Base-by-base conservation (phyloP, 768 basidiomycete genomes). In the Boletus rex-veris region DNA sequence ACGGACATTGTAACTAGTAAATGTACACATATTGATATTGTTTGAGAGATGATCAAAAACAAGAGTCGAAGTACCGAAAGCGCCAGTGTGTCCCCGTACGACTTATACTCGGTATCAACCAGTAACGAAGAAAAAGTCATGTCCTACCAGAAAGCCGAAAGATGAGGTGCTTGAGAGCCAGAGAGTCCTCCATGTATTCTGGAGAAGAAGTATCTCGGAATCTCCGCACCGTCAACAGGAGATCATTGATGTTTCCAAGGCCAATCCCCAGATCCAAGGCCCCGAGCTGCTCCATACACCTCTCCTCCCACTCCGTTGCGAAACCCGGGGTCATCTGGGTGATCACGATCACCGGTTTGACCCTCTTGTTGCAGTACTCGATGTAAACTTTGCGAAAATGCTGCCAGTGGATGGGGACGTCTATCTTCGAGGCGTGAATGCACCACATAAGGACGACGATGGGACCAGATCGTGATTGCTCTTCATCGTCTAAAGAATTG, bases 391-490 rank as follows among this genome's bases (percentile, higher is more conserved):
- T 63, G 60, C 60, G 58, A 57, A 66, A 66, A 28, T 66, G 63
- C 12, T 52, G 52, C 65, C 65, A 66, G 41, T 68, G 64, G 31
- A 54, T 55, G 10, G 61, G 57, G 40, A 66, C 55, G 18, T 60
- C 63, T 44, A 68, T 68, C 55, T 66, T 68, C 6, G 61, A 65
- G 38, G 65, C 65, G n/a, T 60, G 60, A 18, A 66, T 68, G n/a
- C 65, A 66, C 65, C 65, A 68, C 50, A 68, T 54, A 7, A 68
- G 58, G 50, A 65, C 26, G 46, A 64, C 39, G 48, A 19, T 43
- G 41, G 61, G 24, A 42, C 50, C 16, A 14, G 59, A 31, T 41
- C 7, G 43, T 11, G 52, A 28, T 33, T 48, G 35, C 18, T 59
- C 57, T 46, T 53, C 51, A 15, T 55, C 59, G 5, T 43, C 19